Conservation (phyloP, 1,139 yeast species). For the Suhomyces choctaworum region DNA sequence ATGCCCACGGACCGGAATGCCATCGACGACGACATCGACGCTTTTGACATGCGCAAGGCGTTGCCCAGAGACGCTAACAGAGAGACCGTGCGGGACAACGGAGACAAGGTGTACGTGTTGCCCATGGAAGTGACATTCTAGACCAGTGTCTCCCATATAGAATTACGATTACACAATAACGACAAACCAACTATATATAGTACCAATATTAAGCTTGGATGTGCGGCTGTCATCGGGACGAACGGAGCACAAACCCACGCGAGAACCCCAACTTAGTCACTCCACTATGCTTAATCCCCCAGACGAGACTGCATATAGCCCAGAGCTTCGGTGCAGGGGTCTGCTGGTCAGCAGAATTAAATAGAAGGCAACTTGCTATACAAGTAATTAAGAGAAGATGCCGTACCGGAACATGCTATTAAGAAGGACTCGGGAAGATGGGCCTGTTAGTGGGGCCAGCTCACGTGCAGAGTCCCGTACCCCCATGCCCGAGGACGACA, state of each 20-base stretch:
- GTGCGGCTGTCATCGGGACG: too few relatives aligned
- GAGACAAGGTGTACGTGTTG: slow-evolving; percentile 55
- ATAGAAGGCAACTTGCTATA: not conserved
- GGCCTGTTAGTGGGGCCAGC: slow-evolving; percentile 17
- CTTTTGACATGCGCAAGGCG: slow-evolving; percentile 80
- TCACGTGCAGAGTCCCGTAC: slow-evolving; percentile 45
- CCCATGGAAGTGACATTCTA: slow-evolving; percentile 62
- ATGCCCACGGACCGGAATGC: slow-evolving; percentile 47
- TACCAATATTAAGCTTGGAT: too few relatives aligned
- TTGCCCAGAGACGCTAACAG: slow-evolving; percentile 53
- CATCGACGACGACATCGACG: slow-evolving; percentile 71
- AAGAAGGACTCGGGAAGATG: slow-evolving; percentile 17
- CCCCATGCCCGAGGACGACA: slow-evolving; percentile 40
- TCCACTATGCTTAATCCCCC: too few relatives aligned
- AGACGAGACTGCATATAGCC: too few relatives aligned
- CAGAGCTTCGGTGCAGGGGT: slow-evolving; percentile 1
- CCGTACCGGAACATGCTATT: slow-evolving; percentile 6
- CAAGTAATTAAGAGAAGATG: slow-evolving; percentile 3
- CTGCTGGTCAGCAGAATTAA: slow-evolving; percentile 7
- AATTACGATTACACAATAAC: not conserved
- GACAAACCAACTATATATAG: not conserved
- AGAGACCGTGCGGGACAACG: slow-evolving; percentile 58
- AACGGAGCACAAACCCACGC: too few relatives aligned
- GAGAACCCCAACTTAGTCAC: too few relatives aligned
- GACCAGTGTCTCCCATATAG: not conserved